phyloP scores from a whole-genome alignment of 2,329 filamentous ascomycete genomes.

The Aspergillus neotritici region DNA sequence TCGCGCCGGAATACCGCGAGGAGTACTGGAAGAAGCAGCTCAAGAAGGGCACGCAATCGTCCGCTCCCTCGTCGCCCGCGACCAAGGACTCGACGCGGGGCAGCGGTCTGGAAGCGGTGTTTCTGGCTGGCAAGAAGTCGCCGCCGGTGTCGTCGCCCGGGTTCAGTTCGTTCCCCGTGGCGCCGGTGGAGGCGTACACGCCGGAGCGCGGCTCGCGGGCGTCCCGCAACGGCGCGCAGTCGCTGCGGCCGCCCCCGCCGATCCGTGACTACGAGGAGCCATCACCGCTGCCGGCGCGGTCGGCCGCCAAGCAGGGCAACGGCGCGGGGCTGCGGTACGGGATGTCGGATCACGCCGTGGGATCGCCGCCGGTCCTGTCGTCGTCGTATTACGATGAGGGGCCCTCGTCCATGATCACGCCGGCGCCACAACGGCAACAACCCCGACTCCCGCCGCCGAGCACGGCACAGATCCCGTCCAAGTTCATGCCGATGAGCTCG shows the following conservation, averaged over 20 bases:
- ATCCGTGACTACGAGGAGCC: slow-evolving; percentile 38
- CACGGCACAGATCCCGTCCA: slow-evolving; percentile 45
- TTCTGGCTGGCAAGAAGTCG: slow-evolving; percentile 35
- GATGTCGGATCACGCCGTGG: slow-evolving; percentile 35
- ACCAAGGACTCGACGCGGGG: slow-evolving; percentile 39
- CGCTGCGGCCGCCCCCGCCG: slow-evolving; percentile 27
- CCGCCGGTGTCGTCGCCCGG: slow-evolving; percentile 36
- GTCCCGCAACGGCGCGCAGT: slow-evolving; percentile 25
- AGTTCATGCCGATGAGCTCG: slow-evolving; percentile 49
- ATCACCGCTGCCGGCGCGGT: slow-evolving; percentile 36
- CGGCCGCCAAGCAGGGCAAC: slow-evolving; percentile 23
- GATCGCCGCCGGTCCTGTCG: slow-evolving; percentile 44
- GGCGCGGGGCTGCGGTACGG: slow-evolving; percentile 32
- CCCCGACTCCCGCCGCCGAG: slow-evolving; percentile 45
- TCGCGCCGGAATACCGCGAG: slow-evolving; percentile 74
- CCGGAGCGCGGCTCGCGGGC: slow-evolving; percentile 42
- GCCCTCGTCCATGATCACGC: slow-evolving; percentile 44
- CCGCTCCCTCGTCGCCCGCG: slow-evolving; percentile 43
- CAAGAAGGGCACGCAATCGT: slow-evolving; percentile 41
- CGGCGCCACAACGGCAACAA: slow-evolving; percentile 45
- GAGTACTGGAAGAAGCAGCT: slow-evolving; percentile 72
- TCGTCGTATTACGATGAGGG: slow-evolving; percentile 47
- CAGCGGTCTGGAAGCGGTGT: slow-evolving; percentile 38
- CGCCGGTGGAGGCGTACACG: slow-evolving; percentile 43
- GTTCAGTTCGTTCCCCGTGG: slow-evolving; percentile 39